Evolutionary conservation across 2,329 filamentous ascomycete species (phyloP).

Genomic region (Cordyceps cateniannulata): DNA sequence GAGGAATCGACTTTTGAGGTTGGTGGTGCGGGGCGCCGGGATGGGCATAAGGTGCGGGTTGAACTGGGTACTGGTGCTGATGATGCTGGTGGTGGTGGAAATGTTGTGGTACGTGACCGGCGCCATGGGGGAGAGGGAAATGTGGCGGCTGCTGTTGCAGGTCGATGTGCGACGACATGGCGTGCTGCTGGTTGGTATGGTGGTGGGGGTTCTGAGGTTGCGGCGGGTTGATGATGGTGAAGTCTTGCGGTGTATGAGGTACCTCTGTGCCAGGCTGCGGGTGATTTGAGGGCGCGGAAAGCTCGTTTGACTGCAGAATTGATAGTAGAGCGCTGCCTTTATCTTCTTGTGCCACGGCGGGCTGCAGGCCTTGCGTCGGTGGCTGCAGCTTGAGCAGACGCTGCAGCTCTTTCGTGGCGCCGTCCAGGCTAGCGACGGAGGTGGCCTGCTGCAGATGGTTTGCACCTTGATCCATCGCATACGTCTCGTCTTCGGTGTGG

Average conservation of each 20-base stretch:
- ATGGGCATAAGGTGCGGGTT: neutral
- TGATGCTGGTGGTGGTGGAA: conserved; percentile 14
- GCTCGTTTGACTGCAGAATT: conserved; percentile 38
- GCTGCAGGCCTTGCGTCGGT: conserved; percentile 42
- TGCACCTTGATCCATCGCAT: conserved; percentile 24
- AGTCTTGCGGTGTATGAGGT: conserved; percentile 50
- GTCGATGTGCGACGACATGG: conserved; percentile 17
- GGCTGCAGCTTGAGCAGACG: conserved; percentile 51
- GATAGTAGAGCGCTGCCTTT: conserved; percentile 48
- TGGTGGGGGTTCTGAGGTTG: conserved; percentile 54
- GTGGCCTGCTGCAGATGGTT: conserved; percentile 24
- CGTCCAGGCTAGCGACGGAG: conserved; percentile 40
- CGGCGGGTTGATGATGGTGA: conserved; percentile 40
- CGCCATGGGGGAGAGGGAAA: conserved; percentile 18
- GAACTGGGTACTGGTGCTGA: conserved; percentile 16
- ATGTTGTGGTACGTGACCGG: conserved; percentile 1
- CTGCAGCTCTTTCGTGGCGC: conserved; percentile 46
- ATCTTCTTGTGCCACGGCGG: conserved; percentile 24
- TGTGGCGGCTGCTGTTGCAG: conserved; percentile 26
- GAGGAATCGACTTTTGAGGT: conserved; percentile 18
- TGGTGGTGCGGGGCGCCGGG: conserved; percentile 14
- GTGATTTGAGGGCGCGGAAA: conserved; percentile 14
- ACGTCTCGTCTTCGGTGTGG: conserved; percentile 57
- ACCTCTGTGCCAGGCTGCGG: conserved; percentile 20
- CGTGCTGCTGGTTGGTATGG: conserved; percentile 38